phyloP scores from a whole-genome alignment of 1,139 yeast genomes.

The Lodderomyces margitis region DNA sequence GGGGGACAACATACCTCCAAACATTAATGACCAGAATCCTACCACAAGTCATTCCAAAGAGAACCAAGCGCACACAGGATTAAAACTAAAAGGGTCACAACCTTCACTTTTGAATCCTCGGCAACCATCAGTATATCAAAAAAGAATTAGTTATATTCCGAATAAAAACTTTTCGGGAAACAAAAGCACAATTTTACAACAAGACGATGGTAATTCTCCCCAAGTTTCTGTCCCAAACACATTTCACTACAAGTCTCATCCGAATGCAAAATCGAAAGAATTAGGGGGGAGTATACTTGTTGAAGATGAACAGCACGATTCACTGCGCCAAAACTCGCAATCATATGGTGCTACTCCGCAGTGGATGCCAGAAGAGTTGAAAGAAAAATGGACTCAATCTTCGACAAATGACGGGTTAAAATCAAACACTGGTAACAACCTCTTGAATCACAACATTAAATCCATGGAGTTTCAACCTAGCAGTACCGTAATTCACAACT shows the following conservation, averaged over 20 bases:
- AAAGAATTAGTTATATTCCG: constrained; percentile 30
- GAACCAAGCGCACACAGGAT: not conserved
- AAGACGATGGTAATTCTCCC: constrained; percentile 17
- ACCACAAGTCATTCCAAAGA: constrained; percentile 1
- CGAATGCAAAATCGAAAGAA: constrained; percentile 43
- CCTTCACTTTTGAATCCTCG: constrained; percentile 1
- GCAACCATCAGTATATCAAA: constrained; percentile 24
- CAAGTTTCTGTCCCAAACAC: constrained; percentile 44
- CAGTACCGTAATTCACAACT: constrained; percentile 40
- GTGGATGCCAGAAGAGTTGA: constrained; percentile 46
- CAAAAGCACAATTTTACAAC: constrained; percentile 12
- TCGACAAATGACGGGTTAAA: not conserved
- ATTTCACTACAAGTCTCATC: constrained; percentile 45
- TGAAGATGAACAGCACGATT: constrained; percentile 7
- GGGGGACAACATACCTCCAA: not conserved
- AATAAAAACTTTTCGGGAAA: constrained; percentile 31
- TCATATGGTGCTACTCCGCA: constrained; percentile 30
- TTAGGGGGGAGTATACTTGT: constrained; percentile 19
- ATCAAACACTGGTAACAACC: not conserved
- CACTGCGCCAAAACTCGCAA: constrained; percentile 1
- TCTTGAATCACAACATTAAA: constrained; percentile 14
- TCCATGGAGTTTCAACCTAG: constrained; percentile 16
- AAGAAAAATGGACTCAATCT: constrained; percentile 32
- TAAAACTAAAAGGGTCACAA: not conserved
- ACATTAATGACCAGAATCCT: not conserved